Evolutionary conservation across 768 basidiomycete genomes (phyloP).

Genomic region (Termitomyces sp.): DNA sequence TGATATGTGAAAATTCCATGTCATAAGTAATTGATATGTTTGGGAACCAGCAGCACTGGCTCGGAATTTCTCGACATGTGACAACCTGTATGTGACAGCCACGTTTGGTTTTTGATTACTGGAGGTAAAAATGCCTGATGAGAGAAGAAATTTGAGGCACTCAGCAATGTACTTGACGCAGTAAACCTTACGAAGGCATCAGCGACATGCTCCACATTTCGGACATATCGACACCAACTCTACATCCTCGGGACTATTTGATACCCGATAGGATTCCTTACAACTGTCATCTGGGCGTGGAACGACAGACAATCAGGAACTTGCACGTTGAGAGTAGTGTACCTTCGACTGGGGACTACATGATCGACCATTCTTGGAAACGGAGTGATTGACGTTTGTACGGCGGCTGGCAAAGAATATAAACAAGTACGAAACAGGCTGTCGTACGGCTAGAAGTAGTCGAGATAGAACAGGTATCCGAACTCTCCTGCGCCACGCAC

Average conservation of each 20-base stretch:
- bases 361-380: background rate
- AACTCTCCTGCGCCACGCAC: background rate
- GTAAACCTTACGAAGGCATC: background rate
- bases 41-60: background rate
- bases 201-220: background rate
- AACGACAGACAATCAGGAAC: background rate
- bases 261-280: background rate
- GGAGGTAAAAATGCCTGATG: background rate
- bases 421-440: background rate
- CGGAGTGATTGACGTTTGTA: background rate
- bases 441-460: background rate
- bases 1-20: background rate
- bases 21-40: background rate
- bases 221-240: background rate
- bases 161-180: background rate
- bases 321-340: background rate
- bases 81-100: background rate
- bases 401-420: background rate
- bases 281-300: background rate
- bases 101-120: background rate
- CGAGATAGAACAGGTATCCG: background rate
- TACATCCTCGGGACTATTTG: too few species aligned
- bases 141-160: background rate
- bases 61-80: background rate
- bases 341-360: background rate